Conservation (phyloP, 2,329 filamentous ascomycete genomes). For the Lasiodiplodia theobromae region DNA sequence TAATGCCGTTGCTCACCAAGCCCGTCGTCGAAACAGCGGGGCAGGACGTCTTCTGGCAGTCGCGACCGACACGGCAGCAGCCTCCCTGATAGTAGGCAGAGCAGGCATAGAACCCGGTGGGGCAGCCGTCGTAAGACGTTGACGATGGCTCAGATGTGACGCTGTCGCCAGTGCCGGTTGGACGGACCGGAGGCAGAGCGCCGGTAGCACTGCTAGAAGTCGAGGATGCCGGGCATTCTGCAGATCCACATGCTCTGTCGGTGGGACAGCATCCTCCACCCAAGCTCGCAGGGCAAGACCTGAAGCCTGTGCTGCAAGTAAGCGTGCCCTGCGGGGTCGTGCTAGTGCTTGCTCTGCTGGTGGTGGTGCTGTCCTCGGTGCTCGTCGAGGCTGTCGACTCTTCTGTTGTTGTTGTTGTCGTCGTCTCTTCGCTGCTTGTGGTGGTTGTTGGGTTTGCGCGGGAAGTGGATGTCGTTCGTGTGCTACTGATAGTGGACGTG, state of each 20-base stretch:
- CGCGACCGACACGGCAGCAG: constrained; percentile 86
- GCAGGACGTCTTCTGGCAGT: constrained; percentile 84
- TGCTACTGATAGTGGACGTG: constrained; percentile 29
- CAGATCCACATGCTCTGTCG: constrained; percentile 52
- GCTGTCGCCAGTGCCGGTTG: constrained; percentile 51
- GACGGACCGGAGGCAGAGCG: constrained; percentile 47
- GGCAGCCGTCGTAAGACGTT: constrained; percentile 64
- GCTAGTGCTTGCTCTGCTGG: constrained; percentile 44
- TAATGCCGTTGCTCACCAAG: constrained; percentile 68
- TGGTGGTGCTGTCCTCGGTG: constrained; percentile 23
- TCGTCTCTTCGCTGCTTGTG: constrained; percentile 29
- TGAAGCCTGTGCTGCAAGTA: constrained; percentile 54
- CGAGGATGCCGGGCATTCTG: constrained; percentile 45
- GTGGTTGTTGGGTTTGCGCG: constrained; percentile 27
- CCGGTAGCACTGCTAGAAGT: constrained; percentile 47
- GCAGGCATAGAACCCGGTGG: constrained; percentile 91
- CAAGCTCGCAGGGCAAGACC: constrained; percentile 54
- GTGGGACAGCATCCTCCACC: constrained; percentile 59
- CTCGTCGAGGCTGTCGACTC: not conserved
- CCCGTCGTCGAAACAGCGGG: constrained; percentile 67
- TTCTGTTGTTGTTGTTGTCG: constrained; percentile 14
- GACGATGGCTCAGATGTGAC: constrained; percentile 47
- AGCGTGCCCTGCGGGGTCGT: constrained; percentile 26
- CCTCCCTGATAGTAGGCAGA: constrained; percentile 80
- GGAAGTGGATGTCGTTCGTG: constrained; percentile 32